Evolutionary conservation across 345 rosid genomes (phyloP), one percentile per base, ranked within the genome.

Genomic region (Hypericum perforatum): DNA sequence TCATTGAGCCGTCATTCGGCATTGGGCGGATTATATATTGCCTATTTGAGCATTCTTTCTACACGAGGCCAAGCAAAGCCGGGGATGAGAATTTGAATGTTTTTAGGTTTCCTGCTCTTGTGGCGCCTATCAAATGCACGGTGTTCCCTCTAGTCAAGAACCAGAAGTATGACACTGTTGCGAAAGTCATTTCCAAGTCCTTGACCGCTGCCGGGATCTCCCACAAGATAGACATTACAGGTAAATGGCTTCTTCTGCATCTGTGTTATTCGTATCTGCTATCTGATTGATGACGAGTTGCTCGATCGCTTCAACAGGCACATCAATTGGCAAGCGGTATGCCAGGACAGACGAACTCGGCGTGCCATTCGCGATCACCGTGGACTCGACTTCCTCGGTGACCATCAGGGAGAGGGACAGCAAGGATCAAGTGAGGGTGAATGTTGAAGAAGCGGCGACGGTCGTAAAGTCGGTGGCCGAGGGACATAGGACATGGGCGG

Each of bases 321-420:
- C 94, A 42, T 85, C 98, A 12, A 88, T 92, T 11, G 98, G 96
- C 49, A 92, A 92, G 66, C 71, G 94, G 43, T 92, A 92, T 16
- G 98, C 98, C 2, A 88, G 95, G 70, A 85, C 90, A 0, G 91
- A 92, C 64, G 98, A 92, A 64, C 78, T 85, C 3, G 98, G 98
- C 9, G 98, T 88, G 39, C 98, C 98, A 3, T 92, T 92, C 63
- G 96, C 98, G 6, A 70, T 92, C 54, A 88, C 96, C 2, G 95
- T 85, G 14, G 94, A 91, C 69, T 77, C 87, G 0, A 62, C 71
- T 6, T 36, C 70, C 10, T 82, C 82, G 0, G 98, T 79, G 63
- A 87, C 98, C 36, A 87, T 91, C 61, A 67, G 98, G 38, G 98
- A 91, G 73, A 70, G 92, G 61, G 98, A 91, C 62, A 87, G 89